These are phyloP conservation scores for Theobroma grandiflorum DNA, from an alignment of 441 rosid genomes.

Conservation along the genomic window DNA sequence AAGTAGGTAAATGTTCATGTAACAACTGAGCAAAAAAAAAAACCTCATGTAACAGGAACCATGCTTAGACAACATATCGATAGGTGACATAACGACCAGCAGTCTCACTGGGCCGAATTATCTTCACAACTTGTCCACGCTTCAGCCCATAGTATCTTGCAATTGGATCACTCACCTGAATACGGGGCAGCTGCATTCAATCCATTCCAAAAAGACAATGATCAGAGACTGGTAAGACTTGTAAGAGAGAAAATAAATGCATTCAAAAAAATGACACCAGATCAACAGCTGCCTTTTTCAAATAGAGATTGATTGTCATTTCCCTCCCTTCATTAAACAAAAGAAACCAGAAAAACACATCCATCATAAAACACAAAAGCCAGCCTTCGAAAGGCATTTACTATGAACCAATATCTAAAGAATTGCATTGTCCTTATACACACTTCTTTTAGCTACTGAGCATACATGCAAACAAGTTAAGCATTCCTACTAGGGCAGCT, in stretches of 20 bases:
- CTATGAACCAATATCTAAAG: background rate
- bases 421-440: background rate
- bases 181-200: slow-evolving; percentile 78
- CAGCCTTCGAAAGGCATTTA: background rate
- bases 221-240: slow-evolving; percentile 9
- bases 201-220: slow-evolving; percentile 17
- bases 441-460: background rate
- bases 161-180: slow-evolving; percentile 87
- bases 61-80: slow-evolving; percentile 69
- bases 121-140: slow-evolving; percentile 97
- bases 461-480: background rate
- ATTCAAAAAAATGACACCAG: background rate
- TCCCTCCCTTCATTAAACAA: background rate
- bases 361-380: background rate
- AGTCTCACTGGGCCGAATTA: slow-evolving; percentile 91
- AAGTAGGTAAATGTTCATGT: background rate
- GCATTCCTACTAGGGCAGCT: slow-evolving; percentile 6
- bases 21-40: too few relatives aligned
- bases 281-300: background rate
- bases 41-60: background rate
- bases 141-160: slow-evolving; percentile 92
- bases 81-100: slow-evolving; percentile 95
- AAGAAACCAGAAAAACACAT: background rate
- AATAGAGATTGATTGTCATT: background rate
- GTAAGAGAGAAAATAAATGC: background rate